Percentiles rank a stretch among this genome's conserved stretches.
Conservation (phyloP, 176 grass and related monocot genomes). For the barley (Hordeum vulgare) region DNA sequence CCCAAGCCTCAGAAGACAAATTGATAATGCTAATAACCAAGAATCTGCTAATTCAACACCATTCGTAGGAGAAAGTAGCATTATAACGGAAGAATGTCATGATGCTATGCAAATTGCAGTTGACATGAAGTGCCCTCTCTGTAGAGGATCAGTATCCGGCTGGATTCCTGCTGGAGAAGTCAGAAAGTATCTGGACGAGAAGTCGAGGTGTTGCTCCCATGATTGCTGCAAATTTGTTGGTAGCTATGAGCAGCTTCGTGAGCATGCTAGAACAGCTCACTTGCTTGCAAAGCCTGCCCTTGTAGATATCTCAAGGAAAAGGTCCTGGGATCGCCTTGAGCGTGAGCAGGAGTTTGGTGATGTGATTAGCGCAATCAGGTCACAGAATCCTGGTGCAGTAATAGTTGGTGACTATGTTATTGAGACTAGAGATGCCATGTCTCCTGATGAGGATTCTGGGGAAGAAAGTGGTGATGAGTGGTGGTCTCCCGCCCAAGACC, state of each 20-base stretch:
- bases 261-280: conserved; percentile 70
- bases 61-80: conserved; percentile 26
- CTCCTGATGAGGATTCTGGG: conserved; percentile 26
- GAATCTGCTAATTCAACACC: conserved; percentile 34
- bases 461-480: conserved; percentile 46
- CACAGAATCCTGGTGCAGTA: conserved; percentile 76
- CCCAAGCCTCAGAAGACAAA: conserved; percentile 22
- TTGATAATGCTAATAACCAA: conserved; percentile 42
- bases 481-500: conserved; percentile 33
- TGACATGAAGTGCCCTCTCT: conserved; percentile 77
- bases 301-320: conserved; percentile 62
- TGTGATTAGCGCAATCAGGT: conserved; percentile 86
- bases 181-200: conserved; percentile 73
- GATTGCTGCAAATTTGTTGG: conserved; percentile 77
- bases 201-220: conserved; percentile 61
- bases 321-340: conserved; percentile 76
- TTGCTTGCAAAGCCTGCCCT: conserved; percentile 50
- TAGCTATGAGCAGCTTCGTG: conserved; percentile 71
- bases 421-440: conserved; percentile 50
- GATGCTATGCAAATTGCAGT: conserved; percentile 31
- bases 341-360: conserved; percentile 86
- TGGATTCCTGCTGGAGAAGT: conserved; percentile 74
- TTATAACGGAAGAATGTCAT: conserved; percentile 33
- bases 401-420: conserved; percentile 93
- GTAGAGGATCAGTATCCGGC: conserved; percentile 72